Conservation (phyloP, 169 alveolate genomes). For the Cardiosporidium cionae region DNA sequence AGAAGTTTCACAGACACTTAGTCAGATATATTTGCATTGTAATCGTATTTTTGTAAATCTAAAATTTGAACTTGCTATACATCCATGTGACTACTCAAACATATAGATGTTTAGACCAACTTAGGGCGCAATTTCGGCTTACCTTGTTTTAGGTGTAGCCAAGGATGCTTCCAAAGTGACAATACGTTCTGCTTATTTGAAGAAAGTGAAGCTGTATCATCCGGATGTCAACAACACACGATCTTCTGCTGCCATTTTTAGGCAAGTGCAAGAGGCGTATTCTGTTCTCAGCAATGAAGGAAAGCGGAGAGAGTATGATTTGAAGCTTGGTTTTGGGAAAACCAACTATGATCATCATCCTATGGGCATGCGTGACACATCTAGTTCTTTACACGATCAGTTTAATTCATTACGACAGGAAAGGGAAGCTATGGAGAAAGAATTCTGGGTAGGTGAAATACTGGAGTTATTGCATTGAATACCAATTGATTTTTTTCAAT, state of each 20-base stretch:
- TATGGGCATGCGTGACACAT: too few relatives aligned
- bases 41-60: too few relatives aligned
- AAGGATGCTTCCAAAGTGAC: not conserved
- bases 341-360: not conserved
- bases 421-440: not conserved
- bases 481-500: too few relatives aligned
- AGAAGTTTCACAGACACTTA: too few relatives aligned
- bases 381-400: not conserved
- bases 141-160: constrained; percentile 3
- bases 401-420: not conserved
- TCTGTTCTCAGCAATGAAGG: constrained; percentile 3
- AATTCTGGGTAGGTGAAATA: not conserved
- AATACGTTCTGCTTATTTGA: not conserved
- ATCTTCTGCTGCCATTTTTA: not conserved
- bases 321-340: not conserved
- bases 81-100: too few relatives aligned
- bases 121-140: too few relatives aligned
- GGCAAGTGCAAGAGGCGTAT: constrained; percentile 1
- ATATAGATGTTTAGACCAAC: too few relatives aligned
- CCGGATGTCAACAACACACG: constrained; percentile 1
- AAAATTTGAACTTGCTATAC: too few relatives aligned
- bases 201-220: constrained; percentile 10
- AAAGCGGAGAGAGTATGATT: not conserved
- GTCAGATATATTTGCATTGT: too few relatives aligned
- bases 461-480: too few relatives aligned